These are phyloP conservation scores for Huiozyma sinensis DNA, from an alignment of 805 yeast species.

Conservation along the genomic window DNA sequence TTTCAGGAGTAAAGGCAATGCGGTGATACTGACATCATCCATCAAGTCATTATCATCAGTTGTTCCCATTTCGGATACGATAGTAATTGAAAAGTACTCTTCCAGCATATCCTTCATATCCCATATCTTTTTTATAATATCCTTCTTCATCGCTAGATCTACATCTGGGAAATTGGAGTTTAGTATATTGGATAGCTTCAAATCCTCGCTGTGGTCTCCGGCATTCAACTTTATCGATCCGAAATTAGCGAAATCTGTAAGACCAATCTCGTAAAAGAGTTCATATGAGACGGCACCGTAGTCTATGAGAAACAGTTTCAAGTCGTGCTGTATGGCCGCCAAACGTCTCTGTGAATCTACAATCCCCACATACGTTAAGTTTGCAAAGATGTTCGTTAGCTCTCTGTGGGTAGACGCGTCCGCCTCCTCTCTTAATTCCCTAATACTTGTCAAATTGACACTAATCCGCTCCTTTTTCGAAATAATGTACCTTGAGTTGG, in stretches of 20 bases:
- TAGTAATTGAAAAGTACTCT: conserved; percentile 61
- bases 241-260: conserved; percentile 71
- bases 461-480: conserved; percentile 25
- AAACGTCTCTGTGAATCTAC: conserved; percentile 63
- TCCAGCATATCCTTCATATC: conserved; percentile 65
- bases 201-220: conserved; percentile 1
- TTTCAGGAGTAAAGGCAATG: conserved; percentile 61
- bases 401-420: conserved; percentile 37
- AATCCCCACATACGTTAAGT: conserved; percentile 69
- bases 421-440: conserved; percentile 42
- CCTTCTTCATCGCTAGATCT: conserved; percentile 15
- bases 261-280: conserved; percentile 70
- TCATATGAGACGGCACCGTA: conserved; percentile 60
- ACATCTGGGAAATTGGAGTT: conserved; percentile 10
- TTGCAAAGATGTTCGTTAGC: conserved; percentile 57
- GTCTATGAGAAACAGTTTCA: conserved; percentile 67
- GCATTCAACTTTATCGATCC: conserved; percentile 43
- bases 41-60: conserved; percentile 24
- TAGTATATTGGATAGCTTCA: conserved; percentile 13
- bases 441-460: conserved; percentile 49
- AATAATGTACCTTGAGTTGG: conserved; percentile 7
- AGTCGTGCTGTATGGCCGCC: conserved; percentile 77
- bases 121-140: conserved; percentile 22
- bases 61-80: conserved; percentile 18
- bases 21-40: conserved; percentile 29